Conservation (phyloP, 176 grass and related monocot genomes). For the Coix lacrymajobi region DNA sequence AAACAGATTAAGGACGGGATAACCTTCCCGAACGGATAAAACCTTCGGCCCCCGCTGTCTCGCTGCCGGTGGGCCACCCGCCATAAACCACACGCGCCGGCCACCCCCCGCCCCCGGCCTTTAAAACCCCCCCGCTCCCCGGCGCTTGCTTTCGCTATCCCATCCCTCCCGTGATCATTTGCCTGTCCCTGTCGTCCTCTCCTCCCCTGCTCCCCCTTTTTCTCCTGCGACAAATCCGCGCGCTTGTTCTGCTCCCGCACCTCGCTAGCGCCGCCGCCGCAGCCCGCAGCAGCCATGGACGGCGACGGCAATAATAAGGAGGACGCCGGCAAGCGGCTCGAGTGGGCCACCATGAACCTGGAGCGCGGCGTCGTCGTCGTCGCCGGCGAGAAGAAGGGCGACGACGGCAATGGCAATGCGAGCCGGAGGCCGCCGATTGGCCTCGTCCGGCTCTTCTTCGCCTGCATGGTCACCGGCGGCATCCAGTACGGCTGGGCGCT, state of each 20-base stretch:
- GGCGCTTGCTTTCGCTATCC: neutral
- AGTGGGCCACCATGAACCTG: neutral
- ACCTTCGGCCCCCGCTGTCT: neutral
- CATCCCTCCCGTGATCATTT: neutral
- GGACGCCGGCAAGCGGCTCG: neutral
- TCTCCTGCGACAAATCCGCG: neutral
- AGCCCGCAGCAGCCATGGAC: slow-evolving; percentile 2
- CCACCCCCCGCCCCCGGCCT: neutral
- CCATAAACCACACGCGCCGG: slow-evolving; percentile 6
- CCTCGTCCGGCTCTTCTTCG: slow-evolving; percentile 46
- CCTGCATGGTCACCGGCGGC: slow-evolving; percentile 76
- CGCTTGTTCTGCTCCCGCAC: neutral
- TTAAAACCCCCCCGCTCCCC: slow-evolving; percentile 16
- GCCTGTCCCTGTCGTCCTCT: neutral
- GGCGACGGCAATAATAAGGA: neutral
- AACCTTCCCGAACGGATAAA: slow-evolving; percentile 9
- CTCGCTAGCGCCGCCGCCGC: neutral
- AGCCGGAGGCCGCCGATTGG: neutral
- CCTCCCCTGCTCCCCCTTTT: neutral
- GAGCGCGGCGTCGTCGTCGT: slow-evolving; percentile 4
- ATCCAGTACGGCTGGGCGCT: slow-evolving; percentile 97
- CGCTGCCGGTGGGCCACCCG: slow-evolving; percentile 30
- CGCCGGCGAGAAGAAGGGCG: neutral
- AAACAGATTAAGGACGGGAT: neutral
- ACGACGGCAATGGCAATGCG: neutral